phyloP scores from a whole-genome alignment of 1,284 basidiomycete species.

The Fomes fomentarius region DNA sequence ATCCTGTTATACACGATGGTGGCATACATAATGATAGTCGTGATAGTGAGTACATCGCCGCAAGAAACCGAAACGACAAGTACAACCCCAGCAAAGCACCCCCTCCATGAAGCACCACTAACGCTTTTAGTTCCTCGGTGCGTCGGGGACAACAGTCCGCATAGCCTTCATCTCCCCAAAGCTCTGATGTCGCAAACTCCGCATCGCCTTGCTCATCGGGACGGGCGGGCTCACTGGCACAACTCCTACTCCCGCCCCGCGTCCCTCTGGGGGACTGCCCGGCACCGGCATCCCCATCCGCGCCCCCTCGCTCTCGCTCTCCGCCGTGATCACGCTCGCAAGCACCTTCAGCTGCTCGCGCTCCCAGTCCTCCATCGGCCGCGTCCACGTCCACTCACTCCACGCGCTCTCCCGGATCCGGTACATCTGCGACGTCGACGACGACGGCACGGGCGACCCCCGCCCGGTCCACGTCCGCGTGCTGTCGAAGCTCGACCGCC shows the following conservation, averaged over 20 bases:
- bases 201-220: neutral
- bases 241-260: too few species aligned
- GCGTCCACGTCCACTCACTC: slow-evolving; percentile 12
- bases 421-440: slow-evolving; percentile 22
- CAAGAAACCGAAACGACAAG: too few species aligned
- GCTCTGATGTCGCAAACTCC: neutral
- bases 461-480: neutral
- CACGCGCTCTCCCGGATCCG: slow-evolving; percentile 15
- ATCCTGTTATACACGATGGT: too few species aligned
- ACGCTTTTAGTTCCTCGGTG: neutral
- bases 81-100: too few species aligned
- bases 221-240: neutral
- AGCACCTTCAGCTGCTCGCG: neutral
- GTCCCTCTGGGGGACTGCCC: neutral
- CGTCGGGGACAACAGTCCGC: slow-evolving; percentile 7
- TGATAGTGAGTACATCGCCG: too few species aligned
- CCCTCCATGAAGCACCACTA: too few species aligned
- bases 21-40: too few species aligned
- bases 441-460: slow-evolving; percentile 15
- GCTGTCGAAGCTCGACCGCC: slow-evolving; percentile 1
- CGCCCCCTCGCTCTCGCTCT: neutral
- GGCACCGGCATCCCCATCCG: neutral
- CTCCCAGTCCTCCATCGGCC: slow-evolving; percentile 7
- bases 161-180: slow-evolving; percentile 20
- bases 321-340: neutral